Base-by-base conservation (phyloP, 768 basidiomycete genomes). In the Rhizopogon salebrosus region DNA sequence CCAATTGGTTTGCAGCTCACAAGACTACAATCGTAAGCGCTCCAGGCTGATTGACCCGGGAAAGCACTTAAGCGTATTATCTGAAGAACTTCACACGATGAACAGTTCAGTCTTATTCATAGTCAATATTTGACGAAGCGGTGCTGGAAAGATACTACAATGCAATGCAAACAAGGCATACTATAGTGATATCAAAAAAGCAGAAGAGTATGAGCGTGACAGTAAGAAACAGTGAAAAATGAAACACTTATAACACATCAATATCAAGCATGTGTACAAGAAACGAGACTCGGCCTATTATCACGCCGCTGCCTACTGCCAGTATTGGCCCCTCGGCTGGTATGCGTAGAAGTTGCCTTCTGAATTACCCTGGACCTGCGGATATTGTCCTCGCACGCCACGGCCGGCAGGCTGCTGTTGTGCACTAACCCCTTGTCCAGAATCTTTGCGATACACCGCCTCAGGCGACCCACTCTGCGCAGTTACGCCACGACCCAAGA, bases 261-360 rank as follows among this genome's bases (percentile, higher is more conserved):
- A 9, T 23, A 46, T 46, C 29, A 16, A 38, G 18, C 38, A 38
- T 20, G 18, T 13, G 43, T 14, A 46, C 45, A 46, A 53, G 45
- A 56, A 49, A 41, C 31, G 54, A 48, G 52, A 58, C 50, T 54
- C 51, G 51, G 46, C 39, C 34, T 22, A 48, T 34, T 46, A 48
- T 40, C 49, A 50, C n/a, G 54, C 31, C 37, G 52, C 20, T 27
- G 34, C 50, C 39, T 51, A 75, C 66, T 76, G 73, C 75, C 76
- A 77, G 61, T 78, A 79, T 61, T 80, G 81, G 63, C 80, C 84
- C 64, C 83, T 74, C 22, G 77, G 75, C 66, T 84, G 86, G 64
- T 88, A 88, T 57, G 80, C 79, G 64, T 90, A 89, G 64, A 87
- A 90, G 60, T 72, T 77, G 13, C 72, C 82, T 41, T 88, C 85